Percentiles rank a stretch among this genome's conserved stretches.
Conservation (phyloP, 192 early-diverging fungal genomes). For the Coemansia sp. region DNA sequence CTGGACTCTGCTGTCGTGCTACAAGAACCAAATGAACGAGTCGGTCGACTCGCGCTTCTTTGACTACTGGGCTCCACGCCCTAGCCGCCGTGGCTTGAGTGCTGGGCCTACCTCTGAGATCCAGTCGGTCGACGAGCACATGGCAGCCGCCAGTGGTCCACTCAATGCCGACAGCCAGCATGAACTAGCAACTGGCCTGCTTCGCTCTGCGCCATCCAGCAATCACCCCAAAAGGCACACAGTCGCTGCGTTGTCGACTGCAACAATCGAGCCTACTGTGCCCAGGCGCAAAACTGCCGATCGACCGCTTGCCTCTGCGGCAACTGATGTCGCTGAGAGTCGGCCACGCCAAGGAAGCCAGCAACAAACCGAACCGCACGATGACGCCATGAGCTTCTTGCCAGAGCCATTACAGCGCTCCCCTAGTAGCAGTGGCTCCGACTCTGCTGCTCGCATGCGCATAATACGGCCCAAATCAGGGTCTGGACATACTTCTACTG, state of each 20-base stretch:
- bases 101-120: background rate
- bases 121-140: background rate
- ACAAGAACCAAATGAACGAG: conserved; percentile 13
- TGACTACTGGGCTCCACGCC: conserved; percentile 35
- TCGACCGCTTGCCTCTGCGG: background rate
- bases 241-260: no score
- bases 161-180: background rate
- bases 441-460: conserved; percentile 20
- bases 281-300: no score
- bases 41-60: conserved; percentile 30
- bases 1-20: conserved; percentile 31
- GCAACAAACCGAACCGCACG: background rate
- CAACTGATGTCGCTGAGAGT: background rate
- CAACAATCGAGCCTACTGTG: no score
- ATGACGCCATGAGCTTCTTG: background rate
- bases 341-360: background rate
- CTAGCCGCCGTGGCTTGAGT: background rate
- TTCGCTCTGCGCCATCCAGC: background rate
- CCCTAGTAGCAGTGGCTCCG: background rate
- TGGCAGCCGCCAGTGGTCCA: background rate
- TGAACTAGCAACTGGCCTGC: background rate
- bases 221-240: background rate
- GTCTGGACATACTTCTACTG: background rate
- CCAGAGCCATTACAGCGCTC: background rate
- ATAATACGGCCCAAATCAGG: conserved; percentile 11